Evolutionary conservation across 1,284 basidiomycete species (phyloP).

Genomic region (Kwoniella shivajii): DNA sequence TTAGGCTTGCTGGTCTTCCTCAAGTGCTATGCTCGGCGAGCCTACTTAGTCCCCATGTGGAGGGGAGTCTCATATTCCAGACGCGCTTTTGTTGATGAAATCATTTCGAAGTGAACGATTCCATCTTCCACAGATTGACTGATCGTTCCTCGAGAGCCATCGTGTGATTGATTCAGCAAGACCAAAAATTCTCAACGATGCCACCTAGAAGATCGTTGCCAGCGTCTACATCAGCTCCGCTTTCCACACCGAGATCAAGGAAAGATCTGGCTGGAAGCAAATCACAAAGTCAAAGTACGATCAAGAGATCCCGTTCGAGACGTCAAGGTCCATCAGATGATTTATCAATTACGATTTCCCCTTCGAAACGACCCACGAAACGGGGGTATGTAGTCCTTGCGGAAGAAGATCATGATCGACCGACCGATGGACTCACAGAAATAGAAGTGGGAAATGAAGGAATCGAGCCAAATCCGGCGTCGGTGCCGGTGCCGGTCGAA

Average conservation of each 20-base stretch:
- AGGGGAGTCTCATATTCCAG: no score
- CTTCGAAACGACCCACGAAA: neutral
- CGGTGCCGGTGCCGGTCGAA: conserved; percentile 19
- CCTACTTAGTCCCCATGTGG: no score
- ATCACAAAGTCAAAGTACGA: neutral
- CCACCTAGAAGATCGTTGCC: conserved; percentile 13
- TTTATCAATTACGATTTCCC: neutral
- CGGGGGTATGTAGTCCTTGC: neutral
- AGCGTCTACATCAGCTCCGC: neutral
- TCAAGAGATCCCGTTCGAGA: conserved; percentile 4
- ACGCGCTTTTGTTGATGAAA: no score
- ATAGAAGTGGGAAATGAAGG: neutral
- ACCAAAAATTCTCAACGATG: no score
- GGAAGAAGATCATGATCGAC: neutral
- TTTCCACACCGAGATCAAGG: neutral
- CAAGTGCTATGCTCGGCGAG: no score
- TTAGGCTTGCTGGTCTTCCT: no score
- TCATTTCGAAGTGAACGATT: no score
- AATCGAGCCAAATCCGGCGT: neutral
- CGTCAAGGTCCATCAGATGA: neutral
- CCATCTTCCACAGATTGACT: no score
- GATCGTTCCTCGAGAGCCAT: neutral
- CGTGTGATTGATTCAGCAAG: neutral
- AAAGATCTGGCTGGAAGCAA: neutral
- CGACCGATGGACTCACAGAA: no score